These are phyloP conservation scores for Neoboletus subvelutipes DNA, from an alignment of 768 basidiomycete genomes.

Conservation along the genomic window DNA sequence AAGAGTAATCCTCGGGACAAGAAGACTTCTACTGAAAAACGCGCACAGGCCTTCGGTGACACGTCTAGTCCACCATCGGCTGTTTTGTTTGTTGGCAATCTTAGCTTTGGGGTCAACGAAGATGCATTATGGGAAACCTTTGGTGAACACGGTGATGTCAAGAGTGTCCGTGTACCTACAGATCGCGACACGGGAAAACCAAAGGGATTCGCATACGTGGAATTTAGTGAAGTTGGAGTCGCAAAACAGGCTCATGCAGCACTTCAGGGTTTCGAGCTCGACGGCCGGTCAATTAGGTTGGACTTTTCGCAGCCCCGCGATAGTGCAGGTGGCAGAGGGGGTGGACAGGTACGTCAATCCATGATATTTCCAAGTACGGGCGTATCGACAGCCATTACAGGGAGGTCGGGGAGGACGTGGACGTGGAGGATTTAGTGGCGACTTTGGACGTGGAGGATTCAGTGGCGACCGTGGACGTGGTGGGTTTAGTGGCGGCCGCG, in stretches of 20 bases:
- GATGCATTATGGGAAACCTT: conserved; percentile 90
- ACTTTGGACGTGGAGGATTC: conserved; percentile 30
- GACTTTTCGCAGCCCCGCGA: conserved; percentile 88
- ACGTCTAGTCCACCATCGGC: conserved; percentile 59
- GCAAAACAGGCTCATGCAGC: conserved; percentile 80
- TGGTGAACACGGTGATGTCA: conserved; percentile 80
- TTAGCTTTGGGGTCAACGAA: conserved; percentile 78
- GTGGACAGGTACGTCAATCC: conserved; percentile 42
- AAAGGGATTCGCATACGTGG: conserved; percentile 97
- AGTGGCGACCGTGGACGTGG: conserved; percentile 39
- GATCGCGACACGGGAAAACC: conserved; percentile 87
- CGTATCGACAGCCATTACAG: conserved; percentile 7
- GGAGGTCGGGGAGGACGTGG: conserved; percentile 37
- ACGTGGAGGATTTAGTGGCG: conserved; percentile 28
- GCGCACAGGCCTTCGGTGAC: conserved; percentile 79
- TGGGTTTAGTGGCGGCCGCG: conserved; percentile 32
- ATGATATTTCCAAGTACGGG: not conserved
- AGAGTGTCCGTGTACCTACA: conserved; percentile 86
- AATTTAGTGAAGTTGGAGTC: conserved; percentile 77
- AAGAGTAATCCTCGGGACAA: conserved; percentile 65
- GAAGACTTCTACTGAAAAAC: conserved; percentile 56
- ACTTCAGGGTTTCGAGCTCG: conserved; percentile 69
- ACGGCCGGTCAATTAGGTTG: conserved; percentile 76
- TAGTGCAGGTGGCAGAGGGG: conserved; percentile 49
- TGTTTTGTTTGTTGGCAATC: conserved; percentile 89